Base-by-base conservation (phyloP, 495 filamentous ascomycete species). In the Neurospora sp. region DNA sequence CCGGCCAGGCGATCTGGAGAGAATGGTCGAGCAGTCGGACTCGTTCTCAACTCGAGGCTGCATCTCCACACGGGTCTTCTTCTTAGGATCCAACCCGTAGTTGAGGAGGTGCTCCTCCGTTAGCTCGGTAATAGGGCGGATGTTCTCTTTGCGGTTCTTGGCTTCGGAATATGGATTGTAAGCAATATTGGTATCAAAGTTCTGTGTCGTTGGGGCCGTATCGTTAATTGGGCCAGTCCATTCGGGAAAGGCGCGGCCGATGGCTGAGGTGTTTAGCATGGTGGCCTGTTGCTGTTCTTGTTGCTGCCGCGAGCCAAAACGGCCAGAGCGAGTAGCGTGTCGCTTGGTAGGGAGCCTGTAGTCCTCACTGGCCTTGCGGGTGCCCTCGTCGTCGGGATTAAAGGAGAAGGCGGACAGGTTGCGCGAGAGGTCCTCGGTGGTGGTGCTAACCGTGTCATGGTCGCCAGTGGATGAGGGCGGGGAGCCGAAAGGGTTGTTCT, bases 221-320 rank as follows among this genome's bases (percentile, higher is more conserved):
- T 74, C 76, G 73, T 59, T 39, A 44, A 77, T 73, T 40, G 76
- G 76, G 14, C 78, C 76, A 48, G 79, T 82, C 83, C 83, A 91
- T 75, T 91, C 86, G 31, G 90, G 90, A 79, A 91, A 91, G 70
- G 86, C 84, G 75, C 85, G 87, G 31, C 87, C 87, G 61, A 91
- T 82, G 42, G 85, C 88, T 10, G 89, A 91, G 8, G 89, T 91
- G 81, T 91, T 88, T 76, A 91, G 84, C 6, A 76, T 74, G 18
- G 71, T 76, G 8, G 70, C 74, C 14, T 66, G 53, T 66, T 66
- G 53, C 2, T 66, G 53, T 66, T 9, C 71, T 69, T 68, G 41
- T 37, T 66, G 46, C 22, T 74, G 73, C 20, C 69, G 76, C 14
- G 71, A 59, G 41, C 73, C 77, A 53, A 80, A 81, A 70, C 80